These are phyloP conservation scores for Eucalyptus polyanthemos DNA, from an alignment of 345 rosid species.

Conservation along the genomic window DNA sequence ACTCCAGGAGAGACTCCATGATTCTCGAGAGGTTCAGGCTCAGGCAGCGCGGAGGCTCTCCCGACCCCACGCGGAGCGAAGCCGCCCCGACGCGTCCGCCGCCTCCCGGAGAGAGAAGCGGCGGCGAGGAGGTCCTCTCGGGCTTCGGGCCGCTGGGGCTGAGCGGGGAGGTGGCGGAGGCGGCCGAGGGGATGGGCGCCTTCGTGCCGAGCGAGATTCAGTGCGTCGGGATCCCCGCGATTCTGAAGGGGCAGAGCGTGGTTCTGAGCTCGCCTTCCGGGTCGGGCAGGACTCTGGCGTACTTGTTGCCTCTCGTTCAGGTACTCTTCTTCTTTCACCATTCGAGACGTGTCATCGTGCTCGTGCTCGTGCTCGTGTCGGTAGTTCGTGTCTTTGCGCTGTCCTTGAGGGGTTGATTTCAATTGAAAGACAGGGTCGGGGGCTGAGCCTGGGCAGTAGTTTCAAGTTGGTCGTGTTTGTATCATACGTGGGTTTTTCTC, in stretches of 20 bases:
- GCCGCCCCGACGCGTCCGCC: not conserved
- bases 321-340: constrained; percentile 1
- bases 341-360: not conserved
- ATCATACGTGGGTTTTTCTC: not conserved
- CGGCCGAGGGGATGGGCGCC: constrained; percentile 60
- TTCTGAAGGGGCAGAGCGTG: constrained; percentile 57
- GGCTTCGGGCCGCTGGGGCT: constrained; percentile 66
- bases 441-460: not conserved
- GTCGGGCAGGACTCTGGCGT: constrained; percentile 80
- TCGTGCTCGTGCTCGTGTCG: not conserved
- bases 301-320: constrained; percentile 83
- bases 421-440: not conserved
- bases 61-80: constrained; percentile 8
- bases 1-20: constrained; percentile 35
- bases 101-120: constrained; percentile 11
- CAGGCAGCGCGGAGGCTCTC: constrained; percentile 47
- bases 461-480: not conserved
- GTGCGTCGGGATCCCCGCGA: constrained; percentile 69
- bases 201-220: constrained; percentile 87
- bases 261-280: constrained; percentile 86
- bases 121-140: constrained; percentile 18
- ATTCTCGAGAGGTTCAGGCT: constrained; percentile 66
- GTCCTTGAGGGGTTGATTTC: not conserved
- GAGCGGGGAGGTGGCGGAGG: constrained; percentile 64
- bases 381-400: not conserved